These are phyloP conservation scores for Phytopythium oedochilum DNA, from an alignment of 352 stramenopile genomes.

Conservation along the genomic window DNA sequence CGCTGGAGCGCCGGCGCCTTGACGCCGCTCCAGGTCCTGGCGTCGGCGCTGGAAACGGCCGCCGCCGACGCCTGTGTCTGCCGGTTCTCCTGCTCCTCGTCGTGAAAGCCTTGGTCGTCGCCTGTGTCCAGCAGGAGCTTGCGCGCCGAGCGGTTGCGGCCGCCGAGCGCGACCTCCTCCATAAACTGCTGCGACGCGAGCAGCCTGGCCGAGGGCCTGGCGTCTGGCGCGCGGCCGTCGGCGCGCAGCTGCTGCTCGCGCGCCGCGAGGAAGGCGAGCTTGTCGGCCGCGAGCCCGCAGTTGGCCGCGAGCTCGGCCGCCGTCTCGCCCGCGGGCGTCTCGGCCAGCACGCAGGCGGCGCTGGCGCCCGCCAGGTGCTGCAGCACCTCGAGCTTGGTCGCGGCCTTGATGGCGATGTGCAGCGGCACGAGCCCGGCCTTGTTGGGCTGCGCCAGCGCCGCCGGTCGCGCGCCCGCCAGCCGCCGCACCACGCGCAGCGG, in stretches of 20 bases:
- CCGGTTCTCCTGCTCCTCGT: background rate
- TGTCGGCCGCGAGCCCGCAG: constrained; percentile 42
- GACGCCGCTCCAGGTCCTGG: background rate
- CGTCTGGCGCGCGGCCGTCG: constrained; percentile 31
- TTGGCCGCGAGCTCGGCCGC: constrained; percentile 54
- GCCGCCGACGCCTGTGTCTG: background rate
- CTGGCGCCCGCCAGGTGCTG: constrained; percentile 40
- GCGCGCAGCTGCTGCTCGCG: constrained; percentile 41
- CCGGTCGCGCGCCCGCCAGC: constrained; percentile 54
- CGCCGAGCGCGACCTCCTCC: constrained; percentile 17
- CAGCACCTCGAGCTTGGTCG: constrained; percentile 61
- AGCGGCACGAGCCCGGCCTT: constrained; percentile 73
- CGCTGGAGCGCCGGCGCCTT: constrained; percentile 2
- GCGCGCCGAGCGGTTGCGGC: constrained; percentile 15
- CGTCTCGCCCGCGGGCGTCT: constrained; percentile 71
- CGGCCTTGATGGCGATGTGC: constrained; percentile 81
- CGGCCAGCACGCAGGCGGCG: constrained; percentile 49
- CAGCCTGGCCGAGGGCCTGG: constrained; percentile 43
- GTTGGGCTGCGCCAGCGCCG: constrained; percentile 56
- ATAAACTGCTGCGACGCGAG: constrained; percentile 36
- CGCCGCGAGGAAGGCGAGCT: constrained; percentile 38
- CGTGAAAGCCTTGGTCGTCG: constrained; percentile 2
- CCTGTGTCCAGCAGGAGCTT: constrained; percentile 5
- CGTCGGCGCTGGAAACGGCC: constrained; percentile 9
- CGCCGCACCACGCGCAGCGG: constrained; percentile 60